A percentile compares a stretch with the other conserved stretches of the same genome.
These are phyloP conservation scores for Aspergillus bertholletiae DNA, from an alignment of 495 filamentous ascomycete species.

Conservation along the genomic window DNA sequence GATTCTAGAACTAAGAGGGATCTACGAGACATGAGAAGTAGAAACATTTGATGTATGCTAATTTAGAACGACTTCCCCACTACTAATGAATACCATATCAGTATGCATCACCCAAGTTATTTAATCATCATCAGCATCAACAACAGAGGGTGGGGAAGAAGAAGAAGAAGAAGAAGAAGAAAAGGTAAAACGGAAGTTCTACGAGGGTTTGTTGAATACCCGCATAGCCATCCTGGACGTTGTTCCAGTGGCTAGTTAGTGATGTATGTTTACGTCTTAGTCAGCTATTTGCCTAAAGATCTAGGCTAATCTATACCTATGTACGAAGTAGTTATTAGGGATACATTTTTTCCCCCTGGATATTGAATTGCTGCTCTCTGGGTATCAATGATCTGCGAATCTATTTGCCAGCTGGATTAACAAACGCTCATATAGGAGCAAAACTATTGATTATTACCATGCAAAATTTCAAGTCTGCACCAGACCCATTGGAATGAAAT, in stretches of 20 bases:
- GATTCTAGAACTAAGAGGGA: conserved; percentile 21
- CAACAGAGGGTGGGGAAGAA: too few species aligned
- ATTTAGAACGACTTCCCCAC: too few species aligned
- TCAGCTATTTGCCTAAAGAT: too few species aligned
- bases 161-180: too few species aligned
- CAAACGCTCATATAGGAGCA: background rate
- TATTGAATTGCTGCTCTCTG: background rate
- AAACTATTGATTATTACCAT: background rate
- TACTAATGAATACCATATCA: too few species aligned
- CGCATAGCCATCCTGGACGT: background rate
- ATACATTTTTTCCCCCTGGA: too few species aligned
- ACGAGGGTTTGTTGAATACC: too few species aligned
- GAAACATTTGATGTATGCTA: too few species aligned
- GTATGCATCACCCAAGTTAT: too few species aligned
- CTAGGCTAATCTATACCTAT: too few species aligned
- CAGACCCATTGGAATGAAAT: background rate
- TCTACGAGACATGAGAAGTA: background rate
- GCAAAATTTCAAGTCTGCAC: background rate
- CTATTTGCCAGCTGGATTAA: background rate
- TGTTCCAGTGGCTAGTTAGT: background rate
- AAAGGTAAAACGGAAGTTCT: too few species aligned
- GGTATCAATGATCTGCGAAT: background rate
- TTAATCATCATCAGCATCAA: background rate
- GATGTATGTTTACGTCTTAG: background rate
- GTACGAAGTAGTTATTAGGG: background rate